These are phyloP conservation scores for Coemansia javaensis DNA, from an alignment of 192 early-diverging fungal genomes.

Conservation along the genomic window DNA sequence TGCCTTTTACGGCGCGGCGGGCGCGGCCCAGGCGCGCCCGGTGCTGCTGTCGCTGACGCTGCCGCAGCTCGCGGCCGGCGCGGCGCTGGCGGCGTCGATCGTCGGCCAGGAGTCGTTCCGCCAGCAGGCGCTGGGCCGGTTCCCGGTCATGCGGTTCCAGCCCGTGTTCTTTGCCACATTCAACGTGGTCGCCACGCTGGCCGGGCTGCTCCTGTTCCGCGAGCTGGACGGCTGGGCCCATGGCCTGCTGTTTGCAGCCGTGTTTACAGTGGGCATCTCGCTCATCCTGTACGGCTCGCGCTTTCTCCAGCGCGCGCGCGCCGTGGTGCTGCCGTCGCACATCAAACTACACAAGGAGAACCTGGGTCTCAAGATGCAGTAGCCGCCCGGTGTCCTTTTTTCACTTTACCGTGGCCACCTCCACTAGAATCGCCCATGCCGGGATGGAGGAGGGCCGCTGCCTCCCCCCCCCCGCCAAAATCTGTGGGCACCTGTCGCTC, in stretches of 20 bases:
- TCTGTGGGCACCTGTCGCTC: too few relatives aligned
- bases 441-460: too few relatives aligned
- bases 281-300: conserved; percentile 39
- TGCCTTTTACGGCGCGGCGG: conserved; percentile 31
- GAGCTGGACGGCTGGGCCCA: conserved; percentile 38
- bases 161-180: conserved; percentile 51
- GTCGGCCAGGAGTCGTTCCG: conserved; percentile 47
- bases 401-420: too few relatives aligned
- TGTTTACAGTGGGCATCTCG: conserved; percentile 27
- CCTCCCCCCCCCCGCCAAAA: too few relatives aligned
- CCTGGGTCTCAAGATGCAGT: conserved; percentile 20
- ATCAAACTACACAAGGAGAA: conserved; percentile 41
- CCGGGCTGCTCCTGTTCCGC: conserved; percentile 37
- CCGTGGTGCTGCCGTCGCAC: conserved; percentile 40
- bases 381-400: background rate
- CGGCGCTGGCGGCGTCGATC: conserved; percentile 33
- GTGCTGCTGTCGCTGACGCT: conserved; percentile 9
- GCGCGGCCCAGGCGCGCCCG: conserved; percentile 4
- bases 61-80: conserved; percentile 20
- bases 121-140: conserved; percentile 48
- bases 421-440: too few relatives aligned
- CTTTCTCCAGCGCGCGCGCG: conserved; percentile 30
- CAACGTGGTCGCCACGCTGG: conserved; percentile 43
- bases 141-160: conserved; percentile 47
- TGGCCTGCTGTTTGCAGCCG: conserved; percentile 23